Evolutionary conservation across 345 rosid genomes (phyloP).

Genomic region (Zanthoxylum bungeanum): DNA sequence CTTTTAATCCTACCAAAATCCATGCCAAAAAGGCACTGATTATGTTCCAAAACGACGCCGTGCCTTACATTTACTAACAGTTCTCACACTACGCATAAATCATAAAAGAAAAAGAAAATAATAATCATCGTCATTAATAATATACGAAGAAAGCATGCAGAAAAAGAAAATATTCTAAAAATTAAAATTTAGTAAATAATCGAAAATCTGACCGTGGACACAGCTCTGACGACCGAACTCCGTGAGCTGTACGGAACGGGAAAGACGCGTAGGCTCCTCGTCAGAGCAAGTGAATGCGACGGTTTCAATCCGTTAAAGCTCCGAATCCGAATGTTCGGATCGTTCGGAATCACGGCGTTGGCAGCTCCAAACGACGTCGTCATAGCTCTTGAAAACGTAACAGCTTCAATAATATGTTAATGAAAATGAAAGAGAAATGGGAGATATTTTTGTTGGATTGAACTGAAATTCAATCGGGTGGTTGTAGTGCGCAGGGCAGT

Average conservation of each 20-base stretch:
- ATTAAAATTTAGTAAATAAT: neutral
- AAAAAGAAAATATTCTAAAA: too few relatives aligned
- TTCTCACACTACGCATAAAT: neutral
- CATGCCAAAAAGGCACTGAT: too few relatives aligned
- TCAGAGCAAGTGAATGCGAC: conserved; percentile 39
- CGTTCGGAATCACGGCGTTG: conserved; percentile 34
- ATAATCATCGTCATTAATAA: too few relatives aligned
- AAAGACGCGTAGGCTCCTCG: conserved; percentile 27
- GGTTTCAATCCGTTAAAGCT: conserved; percentile 56
- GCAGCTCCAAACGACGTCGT: conserved; percentile 69
- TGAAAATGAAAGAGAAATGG: neutral
- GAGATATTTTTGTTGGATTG: too few relatives aligned
- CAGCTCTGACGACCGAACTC: conserved; percentile 54
- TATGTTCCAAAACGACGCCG: too few relatives aligned
- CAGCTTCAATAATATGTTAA: too few relatives aligned
- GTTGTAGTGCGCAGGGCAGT: neutral
- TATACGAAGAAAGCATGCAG: too few relatives aligned
- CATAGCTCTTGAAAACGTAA: conserved; percentile 26
- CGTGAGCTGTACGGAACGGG: conserved; percentile 28
- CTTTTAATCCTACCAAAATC: too few relatives aligned
- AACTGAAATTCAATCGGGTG: neutral
- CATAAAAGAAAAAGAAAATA: too few relatives aligned
- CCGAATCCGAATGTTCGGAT: conserved; percentile 41
- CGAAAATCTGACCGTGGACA: conserved; percentile 61
- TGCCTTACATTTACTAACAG: neutral